Evolutionary conservation across 768 basidiomycete species (phyloP).

Genomic region (Cystobasidiopsis lactophilus): DNA sequence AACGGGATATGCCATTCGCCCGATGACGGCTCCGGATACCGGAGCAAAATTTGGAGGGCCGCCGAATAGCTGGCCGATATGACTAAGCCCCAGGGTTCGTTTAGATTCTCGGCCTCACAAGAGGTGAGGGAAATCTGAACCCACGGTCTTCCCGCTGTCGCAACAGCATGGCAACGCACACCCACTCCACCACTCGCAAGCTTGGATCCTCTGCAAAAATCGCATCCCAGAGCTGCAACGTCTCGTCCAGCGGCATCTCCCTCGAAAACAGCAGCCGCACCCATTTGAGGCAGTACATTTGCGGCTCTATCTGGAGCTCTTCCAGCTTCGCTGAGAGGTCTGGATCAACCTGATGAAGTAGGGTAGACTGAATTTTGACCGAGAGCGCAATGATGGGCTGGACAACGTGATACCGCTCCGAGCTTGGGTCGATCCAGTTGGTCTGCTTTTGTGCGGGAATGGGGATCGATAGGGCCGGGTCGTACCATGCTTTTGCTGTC

Average conservation of each 20-base stretch:
- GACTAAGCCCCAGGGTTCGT: slow-evolving; percentile 31
- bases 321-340: slow-evolving; percentile 52
- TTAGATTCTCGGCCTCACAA: background rate
- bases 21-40: slow-evolving; percentile 45
- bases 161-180: slow-evolving; percentile 85
- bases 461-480: slow-evolving; percentile 20
- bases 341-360: slow-evolving; percentile 60
- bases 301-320: slow-evolving; percentile 68
- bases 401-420: background rate
- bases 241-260: slow-evolving; percentile 58
- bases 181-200: slow-evolving; percentile 55
- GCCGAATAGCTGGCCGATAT: slow-evolving; percentile 66
- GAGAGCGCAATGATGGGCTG: slow-evolving; percentile 69
- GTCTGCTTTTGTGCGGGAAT: background rate
- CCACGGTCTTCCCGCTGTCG: slow-evolving; percentile 48
- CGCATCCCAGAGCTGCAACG: slow-evolving; percentile 83
- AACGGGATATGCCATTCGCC: slow-evolving; percentile 35
- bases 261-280: slow-evolving; percentile 76
- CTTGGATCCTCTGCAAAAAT: slow-evolving; percentile 68
- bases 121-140: slow-evolving; percentile 4
- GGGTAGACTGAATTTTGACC: slow-evolving; percentile 48
- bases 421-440: too few species aligned
- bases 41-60: slow-evolving; percentile 60
- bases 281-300: slow-evolving; percentile 98
- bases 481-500: slow-evolving; percentile 51